Conservation (phyloP, 169 alveolate species). For the Eimeria sp. region DNA sequence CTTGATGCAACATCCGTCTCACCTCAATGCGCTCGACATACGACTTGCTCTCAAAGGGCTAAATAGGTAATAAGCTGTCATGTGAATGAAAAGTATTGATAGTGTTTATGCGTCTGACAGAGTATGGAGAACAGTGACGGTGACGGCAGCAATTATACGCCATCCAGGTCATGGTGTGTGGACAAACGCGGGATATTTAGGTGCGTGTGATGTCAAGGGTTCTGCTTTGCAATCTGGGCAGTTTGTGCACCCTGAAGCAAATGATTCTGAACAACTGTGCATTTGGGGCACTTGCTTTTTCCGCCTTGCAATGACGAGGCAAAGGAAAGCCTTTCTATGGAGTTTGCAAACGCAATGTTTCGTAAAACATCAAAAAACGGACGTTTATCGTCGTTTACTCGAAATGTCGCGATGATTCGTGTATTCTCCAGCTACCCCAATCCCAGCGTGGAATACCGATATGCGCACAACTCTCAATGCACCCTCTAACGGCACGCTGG, state of each 20-base stretch:
- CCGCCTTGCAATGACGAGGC: background rate
- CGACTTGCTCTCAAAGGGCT: no score
- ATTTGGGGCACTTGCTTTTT: background rate
- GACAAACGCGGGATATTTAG: background rate
- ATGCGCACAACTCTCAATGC: background rate
- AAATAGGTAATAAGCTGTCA: no score
- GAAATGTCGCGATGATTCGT: background rate
- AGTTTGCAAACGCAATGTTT: background rate
- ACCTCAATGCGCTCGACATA: no score
- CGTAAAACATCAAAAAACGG: no score
- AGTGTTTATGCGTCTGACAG: background rate
- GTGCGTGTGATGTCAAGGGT: background rate
- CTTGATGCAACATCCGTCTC: no score
- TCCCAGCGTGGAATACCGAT: background rate
- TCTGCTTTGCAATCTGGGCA: no score
- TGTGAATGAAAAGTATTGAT: background rate
- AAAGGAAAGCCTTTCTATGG: background rate
- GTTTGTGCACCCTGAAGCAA: no score
- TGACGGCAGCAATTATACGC: background rate
- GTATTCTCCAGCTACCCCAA: background rate
- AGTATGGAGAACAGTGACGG: background rate
- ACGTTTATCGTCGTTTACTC: background rate
- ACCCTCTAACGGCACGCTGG: no score
- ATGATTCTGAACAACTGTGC: no score
- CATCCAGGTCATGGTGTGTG: background rate